Base-by-base conservation (phyloP, 345 rosid species). In the Atalantia buxifolia region DNA sequence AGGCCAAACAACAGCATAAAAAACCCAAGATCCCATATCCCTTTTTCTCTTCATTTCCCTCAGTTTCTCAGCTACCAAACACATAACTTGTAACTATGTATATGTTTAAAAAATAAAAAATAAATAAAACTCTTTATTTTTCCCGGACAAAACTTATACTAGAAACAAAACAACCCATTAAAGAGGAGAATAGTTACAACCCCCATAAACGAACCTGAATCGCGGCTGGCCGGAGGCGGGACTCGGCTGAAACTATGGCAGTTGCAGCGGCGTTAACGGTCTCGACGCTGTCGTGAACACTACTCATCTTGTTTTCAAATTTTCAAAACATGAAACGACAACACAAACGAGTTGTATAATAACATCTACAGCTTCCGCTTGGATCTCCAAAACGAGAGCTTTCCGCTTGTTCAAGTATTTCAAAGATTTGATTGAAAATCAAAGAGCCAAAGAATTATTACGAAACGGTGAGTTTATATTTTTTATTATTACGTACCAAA, bases 221-320 rank as follows among this genome's bases (percentile, higher is more conserved):
- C 30, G 90, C 30, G 33, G 93, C 35, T 0, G 97, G 98, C 86
- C 84, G 98, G n/a, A 86, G 86, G 7, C 98, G 92, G 19, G 95
- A 85, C 80, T 95, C 97, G 68, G 98, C 97, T 77, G 95, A 85
- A 86, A 92, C 87, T 86, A 93, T 93, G 76, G 98, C 98, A 14
- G 97, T 76, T 65, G 98, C 98, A 57, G 98, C 98, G 78, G 98
- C 98, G 94, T 93, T 93, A 53, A 92, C 87, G 53, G 97, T 94
- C 68, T 90, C 93, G 71, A 92, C 89, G 83, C 89, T 91, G 83
- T 83, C 83, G 81, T 86, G 84, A 6, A 85, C 85, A 81, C 82
- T 79, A 65, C 88, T 88, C 96, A 90, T 91, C 24, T 65, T 65
- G 3, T 31, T 64, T 8, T 22, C 10, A n/a, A 22, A 59, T n/a